These are phyloP conservation scores for Periglandula ipomoeae DNA, from an alignment of 2,329 filamentous ascomycete genomes.

Conservation along the genomic window DNA sequence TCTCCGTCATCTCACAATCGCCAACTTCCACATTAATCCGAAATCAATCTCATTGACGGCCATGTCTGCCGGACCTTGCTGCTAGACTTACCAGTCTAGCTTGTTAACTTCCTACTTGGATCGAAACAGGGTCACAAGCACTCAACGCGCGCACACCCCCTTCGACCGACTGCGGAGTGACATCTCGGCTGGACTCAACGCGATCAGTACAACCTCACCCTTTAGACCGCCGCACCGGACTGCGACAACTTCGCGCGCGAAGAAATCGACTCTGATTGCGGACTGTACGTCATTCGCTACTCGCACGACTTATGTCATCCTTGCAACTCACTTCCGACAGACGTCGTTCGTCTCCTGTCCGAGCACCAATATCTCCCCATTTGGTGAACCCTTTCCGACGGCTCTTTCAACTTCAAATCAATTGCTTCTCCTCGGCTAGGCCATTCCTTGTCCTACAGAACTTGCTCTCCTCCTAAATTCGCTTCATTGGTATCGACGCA, in stretches of 20 bases:
- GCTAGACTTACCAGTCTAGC: constrained; percentile 17
- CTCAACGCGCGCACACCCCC: background rate
- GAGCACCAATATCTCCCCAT: background rate
- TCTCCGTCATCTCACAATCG: constrained; percentile 6
- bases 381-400: background rate
- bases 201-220: background rate
- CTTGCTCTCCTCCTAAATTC: background rate
- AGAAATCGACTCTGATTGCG: too few species aligned
- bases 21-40: background rate
- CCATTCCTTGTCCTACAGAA: too few species aligned
- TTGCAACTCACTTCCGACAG: too few species aligned
- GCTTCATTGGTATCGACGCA: background rate
- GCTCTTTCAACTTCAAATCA: background rate
- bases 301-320: too few species aligned
- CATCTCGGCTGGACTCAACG: constrained; percentile 1
- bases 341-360: background rate
- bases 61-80: constrained; percentile 14
- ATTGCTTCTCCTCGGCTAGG: background rate
- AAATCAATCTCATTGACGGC: constrained; percentile 6
- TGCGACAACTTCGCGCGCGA: constrained; percentile 4
- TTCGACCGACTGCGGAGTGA: background rate
- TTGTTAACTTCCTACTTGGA: constrained; percentile 12
- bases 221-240: background rate
- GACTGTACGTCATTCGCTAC: too few species aligned
- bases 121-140: constrained; percentile 11